Evolutionary conservation across 2,329 filamentous ascomycete genomes (phyloP).

Genomic region (Gaeumannomyces tritici): DNA sequence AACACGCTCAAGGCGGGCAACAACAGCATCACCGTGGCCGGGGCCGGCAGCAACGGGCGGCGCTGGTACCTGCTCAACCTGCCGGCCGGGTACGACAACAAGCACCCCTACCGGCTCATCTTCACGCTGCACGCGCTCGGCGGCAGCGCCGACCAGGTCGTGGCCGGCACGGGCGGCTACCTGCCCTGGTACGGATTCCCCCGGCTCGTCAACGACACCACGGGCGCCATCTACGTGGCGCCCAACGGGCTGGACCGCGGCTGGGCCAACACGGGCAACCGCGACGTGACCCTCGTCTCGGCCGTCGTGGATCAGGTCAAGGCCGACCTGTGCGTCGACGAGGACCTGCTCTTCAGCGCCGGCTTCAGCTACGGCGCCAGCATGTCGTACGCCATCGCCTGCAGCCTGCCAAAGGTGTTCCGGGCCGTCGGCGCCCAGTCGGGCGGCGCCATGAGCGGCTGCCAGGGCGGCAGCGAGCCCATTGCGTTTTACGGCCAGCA

Average conservation of each 20-base stretch:
- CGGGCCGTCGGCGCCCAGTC: slow-evolving; percentile 20
- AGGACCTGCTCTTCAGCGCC: slow-evolving; percentile 28
- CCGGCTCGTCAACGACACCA: slow-evolving; percentile 17
- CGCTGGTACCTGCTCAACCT: not conserved
- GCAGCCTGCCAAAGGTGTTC: slow-evolving; percentile 25
- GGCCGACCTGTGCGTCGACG: slow-evolving; percentile 29
- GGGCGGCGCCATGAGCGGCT: not conserved
- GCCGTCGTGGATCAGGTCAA: slow-evolving; percentile 25
- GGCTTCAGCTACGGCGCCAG: slow-evolving; percentile 33
- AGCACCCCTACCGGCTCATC: slow-evolving; percentile 27
- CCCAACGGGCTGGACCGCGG: slow-evolving; percentile 31
- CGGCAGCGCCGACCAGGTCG: slow-evolving; percentile 27
- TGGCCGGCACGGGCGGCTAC: slow-evolving; percentile 14
- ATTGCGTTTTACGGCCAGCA: slow-evolving; percentile 1
- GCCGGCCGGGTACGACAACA: slow-evolving; percentile 21
- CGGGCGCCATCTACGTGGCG: slow-evolving; percentile 28
- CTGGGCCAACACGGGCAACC: slow-evolving; percentile 30
- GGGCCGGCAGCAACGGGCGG: not conserved
- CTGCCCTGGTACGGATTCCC: slow-evolving; percentile 28
- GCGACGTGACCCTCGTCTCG: slow-evolving; percentile 30
- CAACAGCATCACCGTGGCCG: not conserved
- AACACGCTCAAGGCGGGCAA: not conserved
- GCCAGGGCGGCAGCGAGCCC: not conserved
- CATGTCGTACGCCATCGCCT: slow-evolving; percentile 32
- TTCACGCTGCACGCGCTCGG: slow-evolving; percentile 31